These are phyloP conservation scores for Penicillium vulpinum DNA, from an alignment of 2,329 filamentous ascomycete genomes.

Conservation along the genomic window DNA sequence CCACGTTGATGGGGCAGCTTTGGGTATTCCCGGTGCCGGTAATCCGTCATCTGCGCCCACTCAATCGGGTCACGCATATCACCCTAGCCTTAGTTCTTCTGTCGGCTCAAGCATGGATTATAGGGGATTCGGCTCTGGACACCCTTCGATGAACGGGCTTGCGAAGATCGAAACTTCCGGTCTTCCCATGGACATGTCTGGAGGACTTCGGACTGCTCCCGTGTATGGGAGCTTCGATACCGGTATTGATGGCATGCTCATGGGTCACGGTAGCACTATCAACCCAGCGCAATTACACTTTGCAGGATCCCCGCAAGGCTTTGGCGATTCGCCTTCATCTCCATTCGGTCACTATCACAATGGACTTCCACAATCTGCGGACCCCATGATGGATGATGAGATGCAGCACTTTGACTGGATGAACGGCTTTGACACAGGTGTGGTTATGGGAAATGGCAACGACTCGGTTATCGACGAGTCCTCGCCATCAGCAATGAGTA, in stretches of 20 bases:
- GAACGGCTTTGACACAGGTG: conserved; percentile 75
- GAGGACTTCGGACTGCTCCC: conserved; percentile 76
- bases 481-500: conserved; percentile 94
- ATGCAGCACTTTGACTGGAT: conserved; percentile 80
- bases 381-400: conserved; percentile 64
- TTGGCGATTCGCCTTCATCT: conserved; percentile 43
- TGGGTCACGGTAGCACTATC: conserved; percentile 63
- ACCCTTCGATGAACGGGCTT: conserved; percentile 63
- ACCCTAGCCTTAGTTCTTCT: conserved; percentile 70
- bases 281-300: conserved; percentile 75
- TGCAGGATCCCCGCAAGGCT: conserved; percentile 68
- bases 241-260: conserved; percentile 69
- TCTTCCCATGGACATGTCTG: conserved; percentile 65
- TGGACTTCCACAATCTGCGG: conserved; percentile 56
- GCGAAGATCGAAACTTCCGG: conserved; percentile 80
- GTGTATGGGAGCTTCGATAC: conserved; percentile 69
- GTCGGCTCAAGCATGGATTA: conserved; percentile 60
- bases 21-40: conserved; percentile 59
- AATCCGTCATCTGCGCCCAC: conserved; percentile 28
- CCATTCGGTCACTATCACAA: conserved; percentile 47
- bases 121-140: conserved; percentile 60
- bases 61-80: conserved; percentile 61
- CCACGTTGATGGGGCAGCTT: conserved; percentile 75
- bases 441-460: conserved; percentile 67
- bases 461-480: conserved; percentile 88